These are phyloP conservation scores for Tanacetum coccineum DNA, from an alignment of 129 eudicot genomes.

Conservation along the genomic window DNA sequence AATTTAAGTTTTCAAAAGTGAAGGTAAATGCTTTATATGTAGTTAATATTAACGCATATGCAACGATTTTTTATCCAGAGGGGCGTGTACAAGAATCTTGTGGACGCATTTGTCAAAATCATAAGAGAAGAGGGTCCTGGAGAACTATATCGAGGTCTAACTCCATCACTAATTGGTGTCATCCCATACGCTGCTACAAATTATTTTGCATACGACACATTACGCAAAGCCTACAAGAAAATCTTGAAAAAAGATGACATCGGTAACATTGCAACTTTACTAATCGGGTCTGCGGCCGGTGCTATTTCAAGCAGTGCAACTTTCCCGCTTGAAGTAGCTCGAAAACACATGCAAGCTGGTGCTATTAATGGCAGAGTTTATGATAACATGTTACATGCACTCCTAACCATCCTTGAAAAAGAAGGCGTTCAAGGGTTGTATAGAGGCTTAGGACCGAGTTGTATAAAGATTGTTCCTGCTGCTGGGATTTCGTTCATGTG, in stretches of 20 bases:
- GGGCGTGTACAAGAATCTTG: conserved; percentile 62
- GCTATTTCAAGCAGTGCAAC: conserved; percentile 90
- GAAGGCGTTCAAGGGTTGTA: conserved; percentile 78
- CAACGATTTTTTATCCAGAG: conserved; percentile 37
- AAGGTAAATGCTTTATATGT: too few species aligned
- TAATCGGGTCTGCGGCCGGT: conserved; percentile 89
- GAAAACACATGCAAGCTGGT: conserved; percentile 93
- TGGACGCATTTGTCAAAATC: conserved; percentile 78
- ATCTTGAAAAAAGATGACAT: conserved; percentile 60
- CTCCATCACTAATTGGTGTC: conserved; percentile 82
- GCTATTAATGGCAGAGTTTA: conserved; percentile 80
- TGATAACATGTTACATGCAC: conserved; percentile 77
- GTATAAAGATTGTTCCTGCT: conserved; percentile 82
- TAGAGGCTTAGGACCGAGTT: conserved; percentile 86
- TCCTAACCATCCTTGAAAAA: conserved; percentile 60
- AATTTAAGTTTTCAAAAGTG: too few species aligned
- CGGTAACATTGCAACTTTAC: conserved; percentile 73
- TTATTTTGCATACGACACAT: conserved; percentile 85
- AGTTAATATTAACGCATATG: neutral
- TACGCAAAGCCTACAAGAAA: conserved; percentile 61
- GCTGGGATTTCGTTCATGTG: conserved; percentile 98
- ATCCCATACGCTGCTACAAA: conserved; percentile 86
- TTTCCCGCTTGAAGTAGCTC: conserved; percentile 91
- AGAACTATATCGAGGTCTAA: conserved; percentile 85
- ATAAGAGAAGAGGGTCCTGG: conserved; percentile 71